Conservation (phyloP, 805 yeast species). For the Cyberlindnera subsufficiens region DNA sequence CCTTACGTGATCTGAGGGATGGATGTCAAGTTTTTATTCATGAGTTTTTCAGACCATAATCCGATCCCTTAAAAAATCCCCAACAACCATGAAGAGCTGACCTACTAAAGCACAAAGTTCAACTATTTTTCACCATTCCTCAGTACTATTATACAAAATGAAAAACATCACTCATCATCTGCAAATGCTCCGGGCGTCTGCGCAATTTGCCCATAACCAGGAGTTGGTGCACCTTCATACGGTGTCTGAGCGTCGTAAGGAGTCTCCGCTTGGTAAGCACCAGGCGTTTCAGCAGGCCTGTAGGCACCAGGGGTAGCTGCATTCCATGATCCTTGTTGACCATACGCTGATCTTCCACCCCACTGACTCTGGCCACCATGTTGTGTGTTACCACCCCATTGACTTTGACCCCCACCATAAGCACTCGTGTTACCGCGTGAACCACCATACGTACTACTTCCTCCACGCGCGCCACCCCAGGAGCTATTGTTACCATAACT, state of each 20-base stretch:
- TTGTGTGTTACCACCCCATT: slow-evolving; percentile 14
- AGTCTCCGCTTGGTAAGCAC: slow-evolving; percentile 23
- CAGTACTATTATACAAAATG: neutral
- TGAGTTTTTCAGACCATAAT: neutral
- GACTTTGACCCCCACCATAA: slow-evolving; percentile 6
- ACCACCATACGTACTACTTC: neutral
- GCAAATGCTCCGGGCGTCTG: slow-evolving; percentile 17
- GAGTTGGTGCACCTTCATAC: slow-evolving; percentile 8
- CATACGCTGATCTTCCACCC: slow-evolving; percentile 27
- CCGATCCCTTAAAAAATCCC: too few relatives aligned
- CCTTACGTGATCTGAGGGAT: too few relatives aligned
- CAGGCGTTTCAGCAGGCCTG: slow-evolving; percentile 33
- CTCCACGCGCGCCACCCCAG: neutral
- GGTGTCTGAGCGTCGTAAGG: slow-evolving; percentile 9
- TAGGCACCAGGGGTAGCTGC: slow-evolving; percentile 27
- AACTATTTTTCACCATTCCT: neutral
- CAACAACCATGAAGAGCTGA: neutral
- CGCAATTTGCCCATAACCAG: slow-evolving; percentile 8
- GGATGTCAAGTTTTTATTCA: neutral
- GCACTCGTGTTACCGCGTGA: slow-evolving; percentile 4
- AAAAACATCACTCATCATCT: slow-evolving; percentile 3
- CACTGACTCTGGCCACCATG: slow-evolving; percentile 39
- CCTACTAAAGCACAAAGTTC: neutral
- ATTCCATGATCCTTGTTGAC: slow-evolving; percentile 13
- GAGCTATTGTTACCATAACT: slow-evolving; percentile 1